These are phyloP conservation scores for Eremothecium cymbalariae DNA, from an alignment of 1,139 yeast species.

Conservation along the genomic window DNA sequence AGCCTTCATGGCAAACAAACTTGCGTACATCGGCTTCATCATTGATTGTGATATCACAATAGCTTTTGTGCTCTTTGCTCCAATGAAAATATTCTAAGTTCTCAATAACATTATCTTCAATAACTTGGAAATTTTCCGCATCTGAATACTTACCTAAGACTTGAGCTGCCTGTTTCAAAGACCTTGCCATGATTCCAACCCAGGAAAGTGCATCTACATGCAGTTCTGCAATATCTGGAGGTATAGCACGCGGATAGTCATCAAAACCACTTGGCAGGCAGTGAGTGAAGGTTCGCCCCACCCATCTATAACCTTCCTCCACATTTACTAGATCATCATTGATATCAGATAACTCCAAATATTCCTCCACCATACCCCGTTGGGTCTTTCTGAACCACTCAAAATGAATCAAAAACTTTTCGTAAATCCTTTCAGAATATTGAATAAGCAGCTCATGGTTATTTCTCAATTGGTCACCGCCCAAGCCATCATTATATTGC, in stretches of 20 bases:
- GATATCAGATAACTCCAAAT: constrained; percentile 24
- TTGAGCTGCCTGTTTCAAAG: constrained; percentile 68
- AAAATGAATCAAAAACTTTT: constrained; percentile 67
- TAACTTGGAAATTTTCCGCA: constrained; percentile 40
- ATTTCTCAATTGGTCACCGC: constrained; percentile 36
- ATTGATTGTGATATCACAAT: constrained; percentile 73
- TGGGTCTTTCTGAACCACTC: constrained; percentile 84
- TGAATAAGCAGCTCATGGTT: constrained; percentile 54
- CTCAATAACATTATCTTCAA: constrained; percentile 48
- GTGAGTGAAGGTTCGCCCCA: constrained; percentile 79
- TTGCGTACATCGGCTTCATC: constrained; percentile 36
- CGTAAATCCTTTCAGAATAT: constrained; percentile 64
- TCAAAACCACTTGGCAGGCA: constrained; percentile 92
- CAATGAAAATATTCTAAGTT: constrained; percentile 75
- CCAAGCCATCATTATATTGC: constrained; percentile 11
- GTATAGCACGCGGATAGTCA: constrained; percentile 83
- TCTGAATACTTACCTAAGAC: constrained; percentile 56
- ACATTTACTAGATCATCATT: constrained; percentile 36
- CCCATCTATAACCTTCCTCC: constrained; percentile 80
- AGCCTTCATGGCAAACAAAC: constrained; percentile 81
- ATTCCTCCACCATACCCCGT: constrained; percentile 63
- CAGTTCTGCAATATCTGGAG: constrained; percentile 80
- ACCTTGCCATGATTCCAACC: constrained; percentile 87
- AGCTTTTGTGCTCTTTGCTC: constrained; percentile 58
- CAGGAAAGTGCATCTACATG: constrained; percentile 86